Conservation (phyloP, 1,284 basidiomycete species). For the Trametes polyzona region DNA sequence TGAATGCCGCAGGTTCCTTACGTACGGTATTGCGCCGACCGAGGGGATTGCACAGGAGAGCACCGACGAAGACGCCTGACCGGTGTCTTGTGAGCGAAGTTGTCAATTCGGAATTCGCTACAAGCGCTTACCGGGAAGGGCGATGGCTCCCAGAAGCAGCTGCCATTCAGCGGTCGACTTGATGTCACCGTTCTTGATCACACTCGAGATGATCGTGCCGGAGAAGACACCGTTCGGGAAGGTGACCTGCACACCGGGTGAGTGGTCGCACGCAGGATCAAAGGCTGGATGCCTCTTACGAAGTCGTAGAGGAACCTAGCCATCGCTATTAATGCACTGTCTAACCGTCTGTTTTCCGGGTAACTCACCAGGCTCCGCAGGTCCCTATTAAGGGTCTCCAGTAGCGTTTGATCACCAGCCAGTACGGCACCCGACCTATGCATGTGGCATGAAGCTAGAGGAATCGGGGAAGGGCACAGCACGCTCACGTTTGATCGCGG, state of each 20-base stretch:
- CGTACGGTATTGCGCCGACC: constrained; percentile 65
- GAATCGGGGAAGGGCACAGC: neutral
- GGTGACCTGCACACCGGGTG: constrained; percentile 47
- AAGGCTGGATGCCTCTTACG: constrained; percentile 39
- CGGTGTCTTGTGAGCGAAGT: constrained; percentile 2
- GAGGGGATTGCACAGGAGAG: constrained; percentile 63
- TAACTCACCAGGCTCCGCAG: constrained; percentile 65
- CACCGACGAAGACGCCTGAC: constrained; percentile 55
- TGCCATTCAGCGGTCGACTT: constrained; percentile 72
- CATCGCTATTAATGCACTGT: constrained; percentile 11
- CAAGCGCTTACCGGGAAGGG: constrained; percentile 59
- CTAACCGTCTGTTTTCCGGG: neutral
- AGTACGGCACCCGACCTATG: constrained; percentile 63
- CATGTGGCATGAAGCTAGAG: constrained; percentile 1
- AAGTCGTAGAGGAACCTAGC: constrained; percentile 77
- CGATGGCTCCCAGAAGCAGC: constrained; percentile 66
- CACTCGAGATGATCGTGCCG: constrained; percentile 62
- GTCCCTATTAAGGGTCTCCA: constrained; percentile 74
- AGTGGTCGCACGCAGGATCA: neutral
- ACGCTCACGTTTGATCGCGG: constrained; percentile 63
- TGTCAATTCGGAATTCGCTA: neutral
- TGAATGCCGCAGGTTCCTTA: constrained; percentile 1
- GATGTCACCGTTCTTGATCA: constrained; percentile 56
- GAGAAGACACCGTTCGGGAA: constrained; percentile 77
- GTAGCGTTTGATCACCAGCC: constrained; percentile 65